A percentile compares a stretch with the other conserved stretches of the same genome.
phyloP scores from a whole-genome alignment of 2,329 filamentous ascomycete species.

The Botrytis fabae region DNA sequence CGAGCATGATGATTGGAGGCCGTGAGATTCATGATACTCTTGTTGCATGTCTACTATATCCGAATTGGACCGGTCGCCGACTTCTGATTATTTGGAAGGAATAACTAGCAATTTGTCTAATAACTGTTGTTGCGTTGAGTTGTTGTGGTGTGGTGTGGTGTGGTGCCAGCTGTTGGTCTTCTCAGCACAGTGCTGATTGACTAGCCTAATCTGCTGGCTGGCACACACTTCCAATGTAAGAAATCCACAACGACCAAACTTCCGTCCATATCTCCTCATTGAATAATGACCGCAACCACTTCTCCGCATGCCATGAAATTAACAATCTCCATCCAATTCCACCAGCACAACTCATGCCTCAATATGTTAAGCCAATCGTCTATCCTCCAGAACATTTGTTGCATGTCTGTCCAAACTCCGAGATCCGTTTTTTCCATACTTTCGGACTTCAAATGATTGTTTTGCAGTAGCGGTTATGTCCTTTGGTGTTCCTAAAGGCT shows the following conservation, averaged over 20 bases:
- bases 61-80: constrained; percentile 2
- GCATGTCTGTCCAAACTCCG: constrained; percentile 11
- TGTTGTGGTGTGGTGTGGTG: neutral
- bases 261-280: neutral
- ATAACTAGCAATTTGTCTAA: neutral
- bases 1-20: neutral
- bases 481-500: neutral
- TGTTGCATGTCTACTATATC: constrained; percentile 12
- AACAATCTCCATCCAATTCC: neutral
- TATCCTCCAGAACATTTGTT: neutral
- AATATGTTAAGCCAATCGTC: neutral
- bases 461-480: neutral
- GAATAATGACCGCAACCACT: neutral
- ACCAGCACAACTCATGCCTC: neutral
- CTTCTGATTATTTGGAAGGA: neutral
- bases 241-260: neutral
- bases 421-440: constrained; percentile 2
- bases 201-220: neutral
- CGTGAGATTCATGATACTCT: neutral
- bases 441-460: neutral
- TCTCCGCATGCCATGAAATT: neutral
- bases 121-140: neutral
- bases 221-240: neutral
- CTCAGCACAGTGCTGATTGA: neutral
- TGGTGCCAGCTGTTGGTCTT: neutral